Evolutionary conservation across 2,329 filamentous ascomycete species (phyloP), one percentile per base, ranked within the genome.

Genomic region (Cadophora gregata): DNA sequence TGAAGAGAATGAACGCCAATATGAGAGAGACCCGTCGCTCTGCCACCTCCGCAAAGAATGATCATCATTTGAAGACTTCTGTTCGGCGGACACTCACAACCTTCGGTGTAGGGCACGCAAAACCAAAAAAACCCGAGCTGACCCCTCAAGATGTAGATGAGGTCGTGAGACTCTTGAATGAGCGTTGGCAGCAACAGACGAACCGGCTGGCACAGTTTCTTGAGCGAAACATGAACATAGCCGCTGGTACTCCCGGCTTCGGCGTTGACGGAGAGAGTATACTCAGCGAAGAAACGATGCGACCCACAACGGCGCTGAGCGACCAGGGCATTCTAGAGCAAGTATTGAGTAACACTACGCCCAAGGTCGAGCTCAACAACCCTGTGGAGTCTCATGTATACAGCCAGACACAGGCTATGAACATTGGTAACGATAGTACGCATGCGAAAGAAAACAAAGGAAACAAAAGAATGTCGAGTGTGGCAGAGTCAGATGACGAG

Each of bases 1-100:
- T 92, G 66, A 86, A 87, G 60, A 72, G 73, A n/a, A 73, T 78
- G 66, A 67, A 84, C 81, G 69, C 59, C 10, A 72, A 62, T 33
- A 73, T 76, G 64, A 70, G 67, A 33, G 75, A 77, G 10, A 59
- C 69, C 51, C 72, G 70, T 14, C 68, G 60, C 4, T 55, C 64
- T 16, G 59, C 64, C 24, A 62, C 60, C 16, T 62, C 63, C 31
- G 45, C 64, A 2, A 72, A 70, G 59, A 59, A 72, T 31, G 72
- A 72, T 47, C 64, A 68, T 33, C 60, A 70, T 14, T 64, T 74
- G 7, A 75, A 74, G 36, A 68, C 59, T 27, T 73, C 74, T n/a
- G 68, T 78, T 45, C 72, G 74, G 8, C 74, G 74, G 14, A 76
- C 69, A 6, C 62, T 77, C 16, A 72, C 70, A 6, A 71, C 62